Conservation (phyloP, 805 yeast genomes). For the Metschnikowia lochheadii region DNA sequence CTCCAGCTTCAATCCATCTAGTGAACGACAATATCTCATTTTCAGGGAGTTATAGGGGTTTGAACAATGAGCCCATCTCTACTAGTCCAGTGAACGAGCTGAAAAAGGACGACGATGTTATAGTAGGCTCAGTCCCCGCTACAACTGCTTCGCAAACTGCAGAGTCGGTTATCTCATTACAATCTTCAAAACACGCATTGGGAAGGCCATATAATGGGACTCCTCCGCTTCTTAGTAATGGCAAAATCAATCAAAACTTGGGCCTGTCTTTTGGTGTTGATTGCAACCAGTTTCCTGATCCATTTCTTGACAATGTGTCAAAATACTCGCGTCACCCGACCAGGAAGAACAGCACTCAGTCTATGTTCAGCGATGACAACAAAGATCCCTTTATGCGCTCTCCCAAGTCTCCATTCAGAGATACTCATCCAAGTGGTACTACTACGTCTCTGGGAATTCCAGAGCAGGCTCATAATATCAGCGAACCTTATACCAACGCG, state of each 20-base stretch:
- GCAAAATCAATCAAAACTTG: background rate
- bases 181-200: slow-evolving; percentile 18
- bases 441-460: slow-evolving; percentile 1
- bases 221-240: slow-evolving; percentile 14
- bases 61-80: slow-evolving; percentile 7
- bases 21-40: slow-evolving; percentile 14
- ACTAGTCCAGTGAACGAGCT: slow-evolving; percentile 11
- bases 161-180: slow-evolving; percentile 23
- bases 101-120: slow-evolving; percentile 9
- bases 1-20: slow-evolving; percentile 11
- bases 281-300: slow-evolving; percentile 20
- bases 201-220: slow-evolving; percentile 15
- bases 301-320: slow-evolving; percentile 20
- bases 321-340: slow-evolving; percentile 13
- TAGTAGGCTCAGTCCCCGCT: slow-evolving; percentile 2
- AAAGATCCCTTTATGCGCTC: slow-evolving; percentile 8
- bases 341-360: slow-evolving; percentile 13
- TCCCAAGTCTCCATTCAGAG: slow-evolving; percentile 12
- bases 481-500: slow-evolving; percentile 26
- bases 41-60: slow-evolving; percentile 12
- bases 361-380: slow-evolving; percentile 13
- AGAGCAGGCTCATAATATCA: slow-evolving; percentile 17
- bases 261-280: slow-evolving; percentile 5
- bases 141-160: slow-evolving; percentile 9
- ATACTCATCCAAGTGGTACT: background rate